These are phyloP conservation scores for Gastrolobium bilobum DNA, from an alignment of 306 rosid genomes.

Conservation along the genomic window DNA sequence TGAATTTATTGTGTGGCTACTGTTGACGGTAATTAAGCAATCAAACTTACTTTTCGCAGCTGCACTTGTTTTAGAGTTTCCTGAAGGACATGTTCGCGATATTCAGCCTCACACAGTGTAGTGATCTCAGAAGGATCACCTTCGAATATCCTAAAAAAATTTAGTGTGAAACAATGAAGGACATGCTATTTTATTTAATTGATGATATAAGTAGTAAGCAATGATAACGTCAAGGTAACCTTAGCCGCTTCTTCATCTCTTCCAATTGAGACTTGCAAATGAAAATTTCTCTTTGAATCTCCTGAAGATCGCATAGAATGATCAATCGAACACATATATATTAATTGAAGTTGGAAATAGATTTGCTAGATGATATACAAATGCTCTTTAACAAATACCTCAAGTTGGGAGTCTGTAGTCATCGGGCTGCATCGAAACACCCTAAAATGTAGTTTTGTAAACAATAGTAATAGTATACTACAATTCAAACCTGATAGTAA, in stretches of 20 bases:
- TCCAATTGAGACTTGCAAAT: constrained; percentile 57
- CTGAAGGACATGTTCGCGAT: constrained; percentile 57
- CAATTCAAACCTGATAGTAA: neutral
- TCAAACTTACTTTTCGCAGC: constrained; percentile 52
- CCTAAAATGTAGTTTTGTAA: constrained; percentile 22
- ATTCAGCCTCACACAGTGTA: constrained; percentile 61
- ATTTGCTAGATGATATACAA: neutral
- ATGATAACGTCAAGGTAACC: constrained; percentile 45
- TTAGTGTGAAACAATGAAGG: neutral
- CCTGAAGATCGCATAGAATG: constrained; percentile 48
- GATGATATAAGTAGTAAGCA: neutral
- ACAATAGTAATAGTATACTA: neutral
- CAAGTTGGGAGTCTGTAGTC: constrained; percentile 52
- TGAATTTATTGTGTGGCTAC: neutral
- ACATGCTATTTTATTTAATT: neutral
- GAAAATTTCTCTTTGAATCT: constrained; percentile 58
- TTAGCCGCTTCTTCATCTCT: constrained; percentile 62
- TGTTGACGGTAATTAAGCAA: neutral
- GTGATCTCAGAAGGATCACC: constrained; percentile 68
- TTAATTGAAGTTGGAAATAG: constrained; percentile 3
- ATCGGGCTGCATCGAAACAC: constrained; percentile 52
- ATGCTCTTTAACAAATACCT: constrained; percentile 55
- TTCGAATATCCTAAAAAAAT: constrained; percentile 65
- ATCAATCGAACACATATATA: neutral
- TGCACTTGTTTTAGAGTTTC: constrained; percentile 64